Base-by-base conservation (phyloP, 805 yeast genomes). In the Peterozyma toletana region DNA sequence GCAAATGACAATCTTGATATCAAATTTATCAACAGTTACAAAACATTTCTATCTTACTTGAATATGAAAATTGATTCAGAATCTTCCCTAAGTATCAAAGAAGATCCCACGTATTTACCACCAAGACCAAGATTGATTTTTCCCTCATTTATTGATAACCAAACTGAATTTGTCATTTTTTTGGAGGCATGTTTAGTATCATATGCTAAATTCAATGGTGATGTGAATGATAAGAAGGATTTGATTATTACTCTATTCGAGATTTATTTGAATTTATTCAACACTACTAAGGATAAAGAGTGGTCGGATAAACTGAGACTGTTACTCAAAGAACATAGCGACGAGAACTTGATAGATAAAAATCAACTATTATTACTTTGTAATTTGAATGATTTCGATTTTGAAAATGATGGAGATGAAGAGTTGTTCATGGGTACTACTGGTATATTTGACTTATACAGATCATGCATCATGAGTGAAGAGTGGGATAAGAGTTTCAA, bases 81-180 rank as follows among this genome's bases (percentile, higher is more conserved):
- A 11, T 30, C 41, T 11, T 16, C 37, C 2, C n/a, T 38, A 2
- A 27, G 21, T 9, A 7, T 11, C 7, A 10, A 6, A 37, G 11
- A 9, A 11, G 30, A 13, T 11, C 34, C 34, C 14, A 85, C 93
- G 0, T 93, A 93, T 59, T 82, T 83, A 41, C 96, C 98, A 1
- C 99, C 99, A 3, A 74, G 81, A 41, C 98, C 98, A 6, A 73
- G 89, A 38, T 69, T 91, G 35, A 86, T 91, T 1, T 93, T 88
- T 57, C 81, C 91, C 2, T 80, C 95, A 1, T 93, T 93, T 59
- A 78, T 86, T n/a, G 77, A 82, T 51, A 87, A 85, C 57, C 89
- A 93, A 0, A 77, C 81, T 55, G 93, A 90, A 56, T 91, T 93
- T 70, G 93, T 90, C 21, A 85, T 86, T 7, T 93, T 93, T 50